These are phyloP conservation scores for Fusarium humuli DNA, from an alignment of 2,329 filamentous ascomycete genomes.

Conservation along the genomic window DNA sequence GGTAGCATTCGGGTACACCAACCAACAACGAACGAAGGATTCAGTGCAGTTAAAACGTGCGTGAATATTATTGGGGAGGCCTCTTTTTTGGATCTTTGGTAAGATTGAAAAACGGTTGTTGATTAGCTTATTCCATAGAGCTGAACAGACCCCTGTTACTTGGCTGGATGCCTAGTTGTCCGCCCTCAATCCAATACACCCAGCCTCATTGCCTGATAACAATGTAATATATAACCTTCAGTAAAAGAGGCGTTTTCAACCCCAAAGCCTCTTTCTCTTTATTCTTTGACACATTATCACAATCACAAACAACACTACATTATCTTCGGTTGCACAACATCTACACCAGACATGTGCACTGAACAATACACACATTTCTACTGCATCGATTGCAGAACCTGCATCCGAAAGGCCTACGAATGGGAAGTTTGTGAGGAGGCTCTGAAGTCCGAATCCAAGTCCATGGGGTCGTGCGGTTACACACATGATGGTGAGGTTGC, in stretches of 20 bases:
- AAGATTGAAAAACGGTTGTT: not conserved
- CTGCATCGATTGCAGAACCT: conserved; percentile 14
- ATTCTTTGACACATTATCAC: not conserved
- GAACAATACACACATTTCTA: conserved; percentile 19
- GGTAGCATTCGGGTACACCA: not conserved
- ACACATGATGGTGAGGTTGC: conserved; percentile 9
- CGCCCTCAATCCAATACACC: not conserved
- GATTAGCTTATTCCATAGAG: not conserved
- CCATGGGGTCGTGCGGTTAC: conserved; percentile 23
- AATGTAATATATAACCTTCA: not conserved
- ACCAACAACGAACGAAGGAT: not conserved
- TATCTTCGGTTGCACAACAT: not conserved
- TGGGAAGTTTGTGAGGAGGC: conserved; percentile 11
- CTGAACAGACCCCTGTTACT: conserved; percentile 17
- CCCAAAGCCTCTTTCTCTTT: not conserved
- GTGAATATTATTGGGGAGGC: conserved; percentile 8
- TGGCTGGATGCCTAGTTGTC: conserved; percentile 5
- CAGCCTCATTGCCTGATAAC: not conserved
- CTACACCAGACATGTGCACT: conserved; percentile 9
- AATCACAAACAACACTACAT: not conserved
- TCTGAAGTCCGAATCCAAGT: conserved; percentile 6
- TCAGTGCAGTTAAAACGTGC: not conserved
- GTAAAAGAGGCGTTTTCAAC: not conserved
- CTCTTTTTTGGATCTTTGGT: conserved; percentile 17
- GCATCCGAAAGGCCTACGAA: conserved; percentile 15